Conservation (phyloP, 2,329 filamentous ascomycete species). For the Colletotrichum aenigma region DNA sequence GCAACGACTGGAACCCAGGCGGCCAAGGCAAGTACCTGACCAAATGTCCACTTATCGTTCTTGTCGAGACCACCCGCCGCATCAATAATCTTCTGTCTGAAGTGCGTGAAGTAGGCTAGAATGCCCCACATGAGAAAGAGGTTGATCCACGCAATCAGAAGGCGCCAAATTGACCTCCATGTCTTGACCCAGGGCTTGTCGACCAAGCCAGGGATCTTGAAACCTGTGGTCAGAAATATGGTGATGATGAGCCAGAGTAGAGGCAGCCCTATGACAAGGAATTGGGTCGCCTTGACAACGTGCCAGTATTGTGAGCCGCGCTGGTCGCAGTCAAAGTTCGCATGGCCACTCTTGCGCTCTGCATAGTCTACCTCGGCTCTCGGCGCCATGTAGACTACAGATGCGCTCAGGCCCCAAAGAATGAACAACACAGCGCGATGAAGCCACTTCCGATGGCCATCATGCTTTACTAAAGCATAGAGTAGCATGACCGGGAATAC, state of each 20-base stretch:
- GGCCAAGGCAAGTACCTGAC: slow-evolving; percentile 32
- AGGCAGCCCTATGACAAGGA: slow-evolving; percentile 5
- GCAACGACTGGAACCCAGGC: slow-evolving; percentile 32
- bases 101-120: slow-evolving; percentile 28
- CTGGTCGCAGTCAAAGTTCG: slow-evolving; percentile 15
- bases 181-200: slow-evolving; percentile 7
- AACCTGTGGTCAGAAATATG: slow-evolving; percentile 1
- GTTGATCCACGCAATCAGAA: slow-evolving; percentile 16
- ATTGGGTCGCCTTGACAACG: slow-evolving; percentile 13
- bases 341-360: slow-evolving; percentile 1
- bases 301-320: slow-evolving; percentile 16
- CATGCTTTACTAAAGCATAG: slow-evolving; percentile 11
- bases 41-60: slow-evolving; percentile 32
- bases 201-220: slow-evolving; percentile 3
- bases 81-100: slow-evolving; percentile 21
- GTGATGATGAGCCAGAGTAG: background rate
- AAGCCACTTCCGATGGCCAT: slow-evolving; percentile 18
- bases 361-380: slow-evolving; percentile 6
- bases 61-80: slow-evolving; percentile 21
- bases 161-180: background rate
- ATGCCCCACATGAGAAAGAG: slow-evolving; percentile 30
- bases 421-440: slow-evolving; percentile 7
- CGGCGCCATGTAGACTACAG: slow-evolving; percentile 8
- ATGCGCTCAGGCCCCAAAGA: slow-evolving; percentile 7
- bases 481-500: slow-evolving; percentile 19